Evolutionary conservation across 163 green algal species (phyloP), one percentile per base, ranked within the genome.

Genomic region (Scenedesmus sp.): DNA sequence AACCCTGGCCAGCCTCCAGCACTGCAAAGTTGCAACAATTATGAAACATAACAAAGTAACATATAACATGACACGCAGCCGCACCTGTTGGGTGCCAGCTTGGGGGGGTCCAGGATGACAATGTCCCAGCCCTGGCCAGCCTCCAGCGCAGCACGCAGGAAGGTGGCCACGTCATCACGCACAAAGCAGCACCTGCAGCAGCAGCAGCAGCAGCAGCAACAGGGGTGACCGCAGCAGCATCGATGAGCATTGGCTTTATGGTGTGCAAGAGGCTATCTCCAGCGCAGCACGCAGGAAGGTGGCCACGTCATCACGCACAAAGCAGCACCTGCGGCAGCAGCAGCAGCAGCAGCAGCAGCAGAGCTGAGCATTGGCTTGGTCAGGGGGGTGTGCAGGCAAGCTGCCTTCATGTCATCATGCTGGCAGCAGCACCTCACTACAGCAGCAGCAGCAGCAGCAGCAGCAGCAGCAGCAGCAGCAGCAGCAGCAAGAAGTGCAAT

Each of bases 81-180:
- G 1, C 87, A 70, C 20, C 91, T 93, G 77, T 94, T 97, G 55
- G 97, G 98, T 2, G 97, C 97, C 77, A 99, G 96, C 93, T 99
- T 99, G 59, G 98, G 98, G 1, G 98, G 98, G 91, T 99, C 98
- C 66, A 99, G 93, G 1, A 99, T 92, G 23, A 99, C 95, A 0
- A 99, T 70, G 94, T 99, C 97, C 92, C 94, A 99, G 70, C 91
- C 79, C 74, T 92, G 60, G 23, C 86, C 81, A 4, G 15, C 62
- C 13, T 93, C 88, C 10, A 93, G 10, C 10, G 84, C 92, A 82
- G 74, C 84, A 26, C 74, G 60, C 94, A 98, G 96, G 90, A 95
- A 98, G 16, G 95, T 89, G 9, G 82, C 67, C 10, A 97, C 92
- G 86, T 99, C 97, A 3, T 90, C 93, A 20, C 94, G 92, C 52